Conservation (phyloP, 176 grass and related monocot genomes). For the Cymbopogon citratus region DNA sequence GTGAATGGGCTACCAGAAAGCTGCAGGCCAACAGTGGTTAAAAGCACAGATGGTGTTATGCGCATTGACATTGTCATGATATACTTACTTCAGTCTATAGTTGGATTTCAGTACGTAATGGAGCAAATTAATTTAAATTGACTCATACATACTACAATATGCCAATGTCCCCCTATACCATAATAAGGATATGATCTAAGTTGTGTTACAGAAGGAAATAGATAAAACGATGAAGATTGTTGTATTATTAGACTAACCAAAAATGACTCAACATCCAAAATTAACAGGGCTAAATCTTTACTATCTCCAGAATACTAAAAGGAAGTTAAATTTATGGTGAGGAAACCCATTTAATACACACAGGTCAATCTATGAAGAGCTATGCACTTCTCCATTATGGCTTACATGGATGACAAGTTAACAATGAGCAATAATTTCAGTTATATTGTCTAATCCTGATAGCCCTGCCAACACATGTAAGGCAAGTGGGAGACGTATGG, state of each 20-base stretch:
- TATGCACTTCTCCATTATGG: neutral
- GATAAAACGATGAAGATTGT: neutral
- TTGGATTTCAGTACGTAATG: neutral
- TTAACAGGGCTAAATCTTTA: neutral
- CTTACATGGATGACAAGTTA: neutral
- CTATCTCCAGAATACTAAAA: conserved; percentile 5
- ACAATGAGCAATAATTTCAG: conserved; percentile 6
- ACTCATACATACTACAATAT: conserved; percentile 1
- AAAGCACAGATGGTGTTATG: neutral
- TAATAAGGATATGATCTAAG: neutral
- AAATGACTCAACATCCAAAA: conserved; percentile 10
- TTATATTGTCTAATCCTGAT: neutral
- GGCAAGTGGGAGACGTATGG: neutral
- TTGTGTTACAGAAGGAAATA: conserved; percentile 1
- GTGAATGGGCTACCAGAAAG: neutral
- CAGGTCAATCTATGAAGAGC: neutral
- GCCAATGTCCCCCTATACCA: neutral
- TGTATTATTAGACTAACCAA: conserved; percentile 7
- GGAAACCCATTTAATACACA: neutral
- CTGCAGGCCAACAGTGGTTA: neutral
- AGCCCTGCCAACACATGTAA: neutral
- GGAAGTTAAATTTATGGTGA: neutral
- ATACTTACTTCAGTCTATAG: neutral
- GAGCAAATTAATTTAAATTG: conserved; percentile 14
- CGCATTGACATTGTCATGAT: neutral